Evolutionary conservation across 495 filamentous ascomycete genomes (phyloP), one percentile per base, ranked within the genome.

Genomic region (Penicillium chermesinum): DNA sequence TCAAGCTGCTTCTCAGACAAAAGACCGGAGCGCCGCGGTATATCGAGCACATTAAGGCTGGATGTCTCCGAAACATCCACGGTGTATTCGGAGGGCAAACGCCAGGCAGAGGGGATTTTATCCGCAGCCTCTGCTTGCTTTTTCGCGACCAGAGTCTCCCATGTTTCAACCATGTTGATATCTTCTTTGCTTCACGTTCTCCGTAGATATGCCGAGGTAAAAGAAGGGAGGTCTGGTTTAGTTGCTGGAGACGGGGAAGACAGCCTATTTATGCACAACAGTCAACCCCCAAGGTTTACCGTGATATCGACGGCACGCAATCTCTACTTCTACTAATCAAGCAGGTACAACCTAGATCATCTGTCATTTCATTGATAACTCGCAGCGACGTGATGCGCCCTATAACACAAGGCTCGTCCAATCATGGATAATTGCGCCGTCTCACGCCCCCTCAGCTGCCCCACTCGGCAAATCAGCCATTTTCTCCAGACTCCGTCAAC

Each of bases 1-100:
- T 61, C 51, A 0, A 83, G 47, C 50, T 85, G 79, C 2, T 64
- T 52, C 0, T 53, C 18, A 9, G 59, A 71, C n/a, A 86, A 55
- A 3, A 84, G 53, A 1, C 71, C 73, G 32, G 64, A 69, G 4
- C 52, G 44, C 2, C 57, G 48, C 10, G 76, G 72, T 16, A 71
- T 48, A 36, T 66, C 58, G 16, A 73, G 54, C 8, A 72, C 59
- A 41, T 66, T 64, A 0, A 7, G 25, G 3, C 35, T 34, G 5
- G 50, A 15, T 1, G 48, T 49, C 14, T 41, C 40, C 0, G 53
- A 49, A n/a, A 58, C 39, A 3, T 44, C 16, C 14, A 36, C 25
- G 7, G 56, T 50, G 9, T 55, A 52, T 2, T 55, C 25, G 0
- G 51, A 20, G 1, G 62, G 41, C 8, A 69, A 48, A 5, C 58